Conservation (phyloP, 257 asterid species). For the Solanum chiquidenum region DNA sequence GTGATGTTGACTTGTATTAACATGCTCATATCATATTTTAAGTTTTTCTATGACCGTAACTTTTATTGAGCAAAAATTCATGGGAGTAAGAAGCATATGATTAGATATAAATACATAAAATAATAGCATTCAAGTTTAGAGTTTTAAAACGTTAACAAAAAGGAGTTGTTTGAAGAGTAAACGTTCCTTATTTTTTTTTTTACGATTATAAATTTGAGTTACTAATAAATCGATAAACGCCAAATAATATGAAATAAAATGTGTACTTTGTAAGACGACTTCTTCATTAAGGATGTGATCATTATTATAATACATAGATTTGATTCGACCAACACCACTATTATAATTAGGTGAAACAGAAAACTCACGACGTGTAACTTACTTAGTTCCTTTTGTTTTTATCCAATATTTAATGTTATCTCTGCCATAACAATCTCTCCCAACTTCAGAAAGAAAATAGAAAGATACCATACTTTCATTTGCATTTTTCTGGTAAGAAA, state of each 20-base stretch:
- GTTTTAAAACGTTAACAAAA: no score
- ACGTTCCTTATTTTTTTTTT: no score
- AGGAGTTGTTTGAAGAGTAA: rapidly evolving
- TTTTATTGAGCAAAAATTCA: no score
- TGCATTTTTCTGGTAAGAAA: neutral
- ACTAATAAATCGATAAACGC: no score
- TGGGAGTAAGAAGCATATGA: no score
- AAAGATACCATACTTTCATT: neutral
- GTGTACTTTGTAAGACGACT: neutral
- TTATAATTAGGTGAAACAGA: neutral
- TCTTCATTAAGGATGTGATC: neutral
- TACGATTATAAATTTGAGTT: no score
- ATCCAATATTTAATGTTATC: neutral
- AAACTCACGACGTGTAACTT: neutral
- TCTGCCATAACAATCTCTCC: neutral
- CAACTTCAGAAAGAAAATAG: neutral
- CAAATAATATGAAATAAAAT: neutral
- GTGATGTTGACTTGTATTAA: no score
- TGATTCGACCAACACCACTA: neutral
- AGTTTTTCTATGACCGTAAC: no score
- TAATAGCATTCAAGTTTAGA: no score
- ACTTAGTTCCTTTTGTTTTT: neutral
- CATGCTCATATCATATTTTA: no score
- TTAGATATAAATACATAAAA: no score
- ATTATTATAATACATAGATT: neutral